phyloP scores from a whole-genome alignment of 176 grass and related monocot species.

The Sorghum bicolor region DNA sequence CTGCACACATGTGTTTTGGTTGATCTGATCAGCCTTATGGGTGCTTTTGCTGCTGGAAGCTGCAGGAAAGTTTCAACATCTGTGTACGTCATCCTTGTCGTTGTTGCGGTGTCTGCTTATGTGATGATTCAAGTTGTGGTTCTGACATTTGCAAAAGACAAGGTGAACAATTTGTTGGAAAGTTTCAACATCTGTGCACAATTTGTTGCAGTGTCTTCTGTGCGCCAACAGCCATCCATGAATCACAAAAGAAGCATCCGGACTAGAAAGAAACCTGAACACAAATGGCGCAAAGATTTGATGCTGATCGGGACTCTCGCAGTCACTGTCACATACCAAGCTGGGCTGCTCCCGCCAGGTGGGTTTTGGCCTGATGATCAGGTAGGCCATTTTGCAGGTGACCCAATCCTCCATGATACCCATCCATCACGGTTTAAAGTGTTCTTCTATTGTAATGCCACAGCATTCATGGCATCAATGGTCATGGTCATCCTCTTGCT shows the following conservation, averaged over 20 bases:
- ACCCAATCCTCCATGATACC: neutral
- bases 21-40: conserved; percentile 43
- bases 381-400: neutral
- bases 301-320: neutral
- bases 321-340: neutral
- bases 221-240: neutral
- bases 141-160: conserved; percentile 11
- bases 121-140: conserved; percentile 25
- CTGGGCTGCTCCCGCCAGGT: neutral
- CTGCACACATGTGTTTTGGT: conserved; percentile 12
- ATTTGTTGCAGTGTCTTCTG: too few species aligned
- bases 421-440: neutral
- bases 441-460: conserved; percentile 6
- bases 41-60: conserved; percentile 40
- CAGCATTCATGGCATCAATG: neutral
- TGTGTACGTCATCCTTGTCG: conserved; percentile 24
- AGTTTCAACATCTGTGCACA: too few species aligned
- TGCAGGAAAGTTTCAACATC: conserved; percentile 33
- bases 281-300: conserved; percentile 11
- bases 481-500: neutral
- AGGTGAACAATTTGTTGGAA: neutral
- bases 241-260: neutral
- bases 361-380: neutral
- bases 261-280: neutral
- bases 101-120: conserved; percentile 28